Conservation (phyloP, 2,329 filamentous ascomycete species). For the Hypoxylon sp. region DNA sequence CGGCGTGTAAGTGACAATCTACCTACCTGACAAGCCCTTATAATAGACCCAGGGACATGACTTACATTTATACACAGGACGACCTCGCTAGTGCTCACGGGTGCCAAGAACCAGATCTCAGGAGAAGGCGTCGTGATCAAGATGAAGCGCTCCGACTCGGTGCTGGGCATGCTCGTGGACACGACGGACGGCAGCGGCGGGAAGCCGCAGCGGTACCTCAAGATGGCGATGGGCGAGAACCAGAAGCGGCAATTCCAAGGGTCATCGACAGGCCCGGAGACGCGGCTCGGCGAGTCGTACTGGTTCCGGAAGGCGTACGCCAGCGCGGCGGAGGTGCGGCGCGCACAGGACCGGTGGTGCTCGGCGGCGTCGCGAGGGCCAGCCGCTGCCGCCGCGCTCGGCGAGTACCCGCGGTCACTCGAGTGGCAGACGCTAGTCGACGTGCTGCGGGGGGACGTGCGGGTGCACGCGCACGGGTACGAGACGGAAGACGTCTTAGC, state of each 20-base stretch:
- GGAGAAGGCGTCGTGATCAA: conserved; percentile 37
- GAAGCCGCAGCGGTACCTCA: conserved; percentile 33
- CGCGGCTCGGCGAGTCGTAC: conserved; percentile 30
- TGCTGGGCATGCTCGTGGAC: conserved; percentile 30
- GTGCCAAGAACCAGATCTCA: conserved; percentile 36
- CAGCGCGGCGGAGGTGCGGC: conserved; percentile 20
- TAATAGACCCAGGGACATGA: too few species aligned
- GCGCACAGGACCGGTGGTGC: conserved; percentile 29
- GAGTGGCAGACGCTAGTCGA: conserved; percentile 35
- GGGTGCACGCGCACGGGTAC: conserved; percentile 31
- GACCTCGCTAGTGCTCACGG: conserved; percentile 34
- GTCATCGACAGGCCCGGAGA: conserved; percentile 19
- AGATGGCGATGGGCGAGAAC: conserved; percentile 37
- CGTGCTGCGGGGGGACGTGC: conserved; percentile 30
- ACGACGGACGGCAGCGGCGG: conserved; percentile 10
- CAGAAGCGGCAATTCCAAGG: conserved; percentile 32
- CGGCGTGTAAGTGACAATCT: too few species aligned
- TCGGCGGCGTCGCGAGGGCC: conserved; percentile 13
- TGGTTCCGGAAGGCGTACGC: conserved; percentile 37
- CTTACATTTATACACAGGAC: too few species aligned
- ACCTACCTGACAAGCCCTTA: too few species aligned
- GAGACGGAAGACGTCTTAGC: conserved; percentile 32
- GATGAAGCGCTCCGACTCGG: conserved; percentile 28
- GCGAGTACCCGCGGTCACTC: conserved; percentile 29
- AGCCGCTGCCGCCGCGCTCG: too few species aligned